These are phyloP conservation scores for Allomyces javanicus DNA, from an alignment of 192 early-diverging fungal genomes.

Conservation along the genomic window DNA sequence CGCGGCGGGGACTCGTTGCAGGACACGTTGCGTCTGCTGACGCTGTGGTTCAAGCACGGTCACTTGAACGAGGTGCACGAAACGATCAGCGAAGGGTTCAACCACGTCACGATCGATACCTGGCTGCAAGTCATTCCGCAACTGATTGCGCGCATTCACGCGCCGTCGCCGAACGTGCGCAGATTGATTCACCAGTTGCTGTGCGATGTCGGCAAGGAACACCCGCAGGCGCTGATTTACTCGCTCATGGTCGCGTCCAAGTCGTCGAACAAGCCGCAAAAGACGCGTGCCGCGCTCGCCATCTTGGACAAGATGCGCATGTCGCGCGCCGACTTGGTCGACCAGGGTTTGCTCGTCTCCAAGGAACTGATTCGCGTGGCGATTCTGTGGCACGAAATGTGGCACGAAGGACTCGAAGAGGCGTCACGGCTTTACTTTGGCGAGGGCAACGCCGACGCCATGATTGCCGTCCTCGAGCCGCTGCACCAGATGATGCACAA, in stretches of 20 bases:
- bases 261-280: conserved; percentile 47
- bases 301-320: conserved; percentile 83
- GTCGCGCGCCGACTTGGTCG: conserved; percentile 63
- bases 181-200: conserved; percentile 71
- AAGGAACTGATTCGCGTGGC: conserved; percentile 94
- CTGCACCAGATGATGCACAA: conserved; percentile 55
- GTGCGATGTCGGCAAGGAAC: conserved; percentile 71
- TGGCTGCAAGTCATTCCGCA: conserved; percentile 98
- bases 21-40: conserved; percentile 79
- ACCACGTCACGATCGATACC: conserved; percentile 64
- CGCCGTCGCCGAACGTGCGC: conserved; percentile 51
- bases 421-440: conserved; percentile 63
- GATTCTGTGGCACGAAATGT: conserved; percentile 91
- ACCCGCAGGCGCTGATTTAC: conserved; percentile 95
- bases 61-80: conserved; percentile 63
- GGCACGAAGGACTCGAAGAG: conserved; percentile 83
- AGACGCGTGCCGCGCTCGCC: conserved; percentile 47
- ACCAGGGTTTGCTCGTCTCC: conserved; percentile 77
- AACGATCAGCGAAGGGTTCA: conserved; percentile 63
- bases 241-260: conserved; percentile 90
- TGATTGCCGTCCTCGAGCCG: conserved; percentile 65
- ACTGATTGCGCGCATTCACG: conserved; percentile 82
- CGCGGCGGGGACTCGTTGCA: conserved; percentile 66
- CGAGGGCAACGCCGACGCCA: conserved; percentile 60
- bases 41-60: conserved; percentile 91